Percentiles rank a stretch among this genome's conserved stretches.
These are phyloP conservation scores for Sporisorium scitamineum DNA, from an alignment of 1,284 basidiomycete species.

Conservation along the genomic window DNA sequence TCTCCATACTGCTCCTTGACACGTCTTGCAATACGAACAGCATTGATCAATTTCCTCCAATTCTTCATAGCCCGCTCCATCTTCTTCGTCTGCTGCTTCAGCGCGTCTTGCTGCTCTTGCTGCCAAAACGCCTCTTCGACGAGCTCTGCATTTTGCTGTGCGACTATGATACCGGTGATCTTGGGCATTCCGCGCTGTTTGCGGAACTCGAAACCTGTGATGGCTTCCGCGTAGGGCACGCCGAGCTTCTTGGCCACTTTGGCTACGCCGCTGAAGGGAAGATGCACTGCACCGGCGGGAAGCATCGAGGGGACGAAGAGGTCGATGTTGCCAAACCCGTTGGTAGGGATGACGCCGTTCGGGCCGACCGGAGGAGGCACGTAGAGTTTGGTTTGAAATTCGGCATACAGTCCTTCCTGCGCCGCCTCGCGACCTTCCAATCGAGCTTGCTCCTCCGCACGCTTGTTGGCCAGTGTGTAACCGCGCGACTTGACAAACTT, in stretches of 20 bases:
- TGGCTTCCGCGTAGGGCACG: slow-evolving; percentile 92
- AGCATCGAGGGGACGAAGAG: slow-evolving; percentile 95
- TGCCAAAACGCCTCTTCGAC: slow-evolving; percentile 90
- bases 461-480: slow-evolving; percentile 82
- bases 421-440: slow-evolving; percentile 68
- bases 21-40: slow-evolving; percentile 84
- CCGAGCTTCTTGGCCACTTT: slow-evolving; percentile 89
- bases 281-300: slow-evolving; percentile 84
- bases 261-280: slow-evolving; percentile 75
- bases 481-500: slow-evolving; percentile 90
- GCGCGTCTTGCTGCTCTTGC: slow-evolving; percentile 80
- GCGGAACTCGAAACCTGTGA: slow-evolving; percentile 94
- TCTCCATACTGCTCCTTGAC: slow-evolving; percentile 81
- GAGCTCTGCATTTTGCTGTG: slow-evolving; percentile 80
- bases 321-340: slow-evolving; percentile 97
- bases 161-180: slow-evolving; percentile 87
- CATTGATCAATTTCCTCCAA: slow-evolving; percentile 88
- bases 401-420: slow-evolving; percentile 81
- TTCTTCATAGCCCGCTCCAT: slow-evolving; percentile 85
- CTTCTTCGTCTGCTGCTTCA: slow-evolving; percentile 78
- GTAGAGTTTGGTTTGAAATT: slow-evolving; percentile 86
- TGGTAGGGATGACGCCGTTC: slow-evolving; percentile 92
- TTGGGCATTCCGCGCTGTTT: slow-evolving; percentile 87
- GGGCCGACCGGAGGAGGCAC: slow-evolving; percentile 79
- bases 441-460: slow-evolving; percentile 82